phyloP scores from a whole-genome alignment of 441 rosid species.

The Syzygium malaccense region DNA sequence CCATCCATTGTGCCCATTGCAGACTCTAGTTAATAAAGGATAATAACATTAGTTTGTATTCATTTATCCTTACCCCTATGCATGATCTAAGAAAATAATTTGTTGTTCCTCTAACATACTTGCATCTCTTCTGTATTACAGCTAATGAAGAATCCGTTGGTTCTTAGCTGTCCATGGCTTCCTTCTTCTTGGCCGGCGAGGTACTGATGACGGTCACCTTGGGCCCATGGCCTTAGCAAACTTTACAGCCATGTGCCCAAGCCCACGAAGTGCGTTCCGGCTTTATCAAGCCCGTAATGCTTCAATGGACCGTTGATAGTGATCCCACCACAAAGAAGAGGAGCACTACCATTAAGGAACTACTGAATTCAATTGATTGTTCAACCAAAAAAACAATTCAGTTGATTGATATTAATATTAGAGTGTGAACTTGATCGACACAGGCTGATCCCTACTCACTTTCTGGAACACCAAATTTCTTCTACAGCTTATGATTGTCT shows the following conservation, averaged over 20 bases:
- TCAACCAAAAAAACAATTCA: too few species aligned
- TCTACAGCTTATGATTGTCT: neutral
- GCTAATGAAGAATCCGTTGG: neutral
- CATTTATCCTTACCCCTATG: neutral
- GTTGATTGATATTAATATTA: neutral
- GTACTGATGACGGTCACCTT: neutral
- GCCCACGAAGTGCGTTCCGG: neutral
- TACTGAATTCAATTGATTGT: too few species aligned
- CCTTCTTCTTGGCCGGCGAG: neutral
- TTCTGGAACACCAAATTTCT: too few species aligned
- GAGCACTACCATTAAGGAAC: neutral
- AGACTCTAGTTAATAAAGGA: neutral
- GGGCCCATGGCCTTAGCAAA: neutral
- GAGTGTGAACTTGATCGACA: neutral
- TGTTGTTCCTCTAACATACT: neutral
- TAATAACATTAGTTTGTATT: neutral
- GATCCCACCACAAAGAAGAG: neutral
- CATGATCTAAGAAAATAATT: neutral
- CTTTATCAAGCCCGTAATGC: fast-evolving
- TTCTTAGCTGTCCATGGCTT: neutral
- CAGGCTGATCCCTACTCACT: neutral
- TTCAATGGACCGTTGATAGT: neutral
- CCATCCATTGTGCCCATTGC: neutral
- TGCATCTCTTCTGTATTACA: neutral
- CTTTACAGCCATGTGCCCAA: neutral